phyloP scores from a whole-genome alignment of 768 basidiomycete species.

The Erythrobasidium yunnanense region DNA sequence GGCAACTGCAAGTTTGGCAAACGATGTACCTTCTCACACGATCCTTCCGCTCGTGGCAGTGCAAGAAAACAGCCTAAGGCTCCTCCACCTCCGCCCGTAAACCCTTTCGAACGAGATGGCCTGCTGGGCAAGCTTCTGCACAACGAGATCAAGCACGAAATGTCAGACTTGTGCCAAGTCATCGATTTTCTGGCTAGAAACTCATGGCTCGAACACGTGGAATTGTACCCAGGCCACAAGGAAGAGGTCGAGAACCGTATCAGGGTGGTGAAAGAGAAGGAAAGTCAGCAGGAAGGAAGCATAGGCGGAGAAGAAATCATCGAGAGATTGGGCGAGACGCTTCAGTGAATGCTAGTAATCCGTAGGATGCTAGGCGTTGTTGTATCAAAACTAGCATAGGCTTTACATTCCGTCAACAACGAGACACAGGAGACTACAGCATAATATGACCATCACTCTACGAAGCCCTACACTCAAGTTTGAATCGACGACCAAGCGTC shows the following conservation, averaged over 20 bases:
- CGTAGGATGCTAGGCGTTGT: neutral
- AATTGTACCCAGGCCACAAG: constrained; percentile 27
- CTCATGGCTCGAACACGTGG: constrained; percentile 15
- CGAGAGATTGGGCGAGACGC: no score
- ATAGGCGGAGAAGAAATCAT: neutral
- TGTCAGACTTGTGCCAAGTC: constrained; percentile 23
- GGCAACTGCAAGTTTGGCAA: constrained; percentile 12
- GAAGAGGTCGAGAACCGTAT: constrained; percentile 14
- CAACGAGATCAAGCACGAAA: constrained; percentile 19
- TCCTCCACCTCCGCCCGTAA: neutral
- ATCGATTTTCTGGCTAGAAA: constrained; percentile 28
- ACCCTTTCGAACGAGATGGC: constrained; percentile 13
- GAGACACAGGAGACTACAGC: neutral
- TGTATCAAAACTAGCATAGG: neutral
- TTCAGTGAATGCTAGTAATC: neutral
- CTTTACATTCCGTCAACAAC: neutral
- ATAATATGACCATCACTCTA: neutral
- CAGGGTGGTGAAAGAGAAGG: neutral
- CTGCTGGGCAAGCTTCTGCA: constrained; percentile 23
- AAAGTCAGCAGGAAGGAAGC: neutral
- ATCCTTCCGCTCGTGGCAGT: neutral
- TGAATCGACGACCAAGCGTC: neutral
- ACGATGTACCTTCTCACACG: constrained; percentile 1
- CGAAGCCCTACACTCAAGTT: neutral
- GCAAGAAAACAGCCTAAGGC: neutral